Evolutionary conservation across 139 green algal genomes (phyloP).

Genomic region (Chlorella sp.): DNA sequence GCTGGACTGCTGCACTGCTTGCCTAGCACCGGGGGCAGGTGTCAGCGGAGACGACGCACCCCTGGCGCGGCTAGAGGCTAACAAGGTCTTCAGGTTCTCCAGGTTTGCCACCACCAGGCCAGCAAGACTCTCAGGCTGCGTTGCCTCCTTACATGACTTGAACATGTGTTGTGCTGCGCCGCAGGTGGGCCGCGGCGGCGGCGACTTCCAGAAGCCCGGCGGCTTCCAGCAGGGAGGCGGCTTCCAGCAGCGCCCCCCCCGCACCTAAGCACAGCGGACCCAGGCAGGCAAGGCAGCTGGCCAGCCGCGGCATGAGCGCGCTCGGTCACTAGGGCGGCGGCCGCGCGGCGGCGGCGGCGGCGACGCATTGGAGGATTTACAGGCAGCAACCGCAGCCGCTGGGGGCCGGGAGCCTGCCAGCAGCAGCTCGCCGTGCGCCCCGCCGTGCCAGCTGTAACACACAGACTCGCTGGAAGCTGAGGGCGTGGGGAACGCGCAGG

Average conservation of each 20-base stretch:
- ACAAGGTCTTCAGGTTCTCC: no score
- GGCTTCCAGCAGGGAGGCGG: constrained; percentile 32
- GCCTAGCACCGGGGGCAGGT: no score
- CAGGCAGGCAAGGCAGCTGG: background rate
- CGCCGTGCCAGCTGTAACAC: no score
- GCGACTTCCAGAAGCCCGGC: constrained; percentile 36
- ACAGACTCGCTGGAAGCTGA: no score
- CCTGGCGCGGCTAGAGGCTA: no score
- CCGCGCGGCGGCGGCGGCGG: background rate
- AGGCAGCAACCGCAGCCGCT: background rate
- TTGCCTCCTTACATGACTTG: background rate
- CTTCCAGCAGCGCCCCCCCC: constrained; percentile 35
- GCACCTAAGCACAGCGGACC: constrained; percentile 1
- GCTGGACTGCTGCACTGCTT: no score
- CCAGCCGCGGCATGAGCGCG: background rate
- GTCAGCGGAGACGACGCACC: no score
- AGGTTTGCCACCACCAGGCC: background rate
- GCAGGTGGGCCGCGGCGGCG: background rate
- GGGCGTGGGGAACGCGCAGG: no score
- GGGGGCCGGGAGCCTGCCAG: background rate
- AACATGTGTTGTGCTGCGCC: background rate
- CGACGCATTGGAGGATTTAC: no score
- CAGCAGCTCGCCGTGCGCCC: background rate
- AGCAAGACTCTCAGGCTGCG: background rate
- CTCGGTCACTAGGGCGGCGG: background rate